Evolutionary conservation across 306 rosid species (phyloP).

Genomic region (Betula pendula): DNA sequence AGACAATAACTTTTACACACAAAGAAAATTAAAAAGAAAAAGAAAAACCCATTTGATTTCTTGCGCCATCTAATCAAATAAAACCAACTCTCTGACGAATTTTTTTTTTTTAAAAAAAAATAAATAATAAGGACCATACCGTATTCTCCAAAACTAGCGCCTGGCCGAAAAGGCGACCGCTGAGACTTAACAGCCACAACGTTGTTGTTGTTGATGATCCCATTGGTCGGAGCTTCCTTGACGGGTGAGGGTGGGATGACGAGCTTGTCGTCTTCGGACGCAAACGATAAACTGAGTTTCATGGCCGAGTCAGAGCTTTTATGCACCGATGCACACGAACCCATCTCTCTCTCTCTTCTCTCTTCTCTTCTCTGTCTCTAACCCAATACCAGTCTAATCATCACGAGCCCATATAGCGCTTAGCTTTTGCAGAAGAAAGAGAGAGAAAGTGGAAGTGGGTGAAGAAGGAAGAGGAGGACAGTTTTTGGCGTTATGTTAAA

Average conservation of each 20-base stretch:
- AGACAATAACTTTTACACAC: background rate
- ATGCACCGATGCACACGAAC: constrained; percentile 62
- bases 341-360: constrained; percentile 45
- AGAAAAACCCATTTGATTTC: constrained; percentile 14
- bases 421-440: constrained; percentile 31
- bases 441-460: constrained; percentile 23
- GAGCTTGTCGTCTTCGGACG: constrained; percentile 51
- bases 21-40: background rate
- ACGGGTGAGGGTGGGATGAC: constrained; percentile 66
- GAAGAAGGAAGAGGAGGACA: constrained; percentile 13
- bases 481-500: background rate
- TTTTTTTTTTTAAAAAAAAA: background rate
- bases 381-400: constrained; percentile 38
- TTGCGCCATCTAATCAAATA: constrained; percentile 11
- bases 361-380: background rate
- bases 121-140: constrained; percentile 34
- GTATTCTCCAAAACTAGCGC: constrained; percentile 33
- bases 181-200: constrained; percentile 44
- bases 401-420: constrained; percentile 23
- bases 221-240: constrained; percentile 45
- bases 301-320: constrained; percentile 52
- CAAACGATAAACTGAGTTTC: constrained; percentile 53
- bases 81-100: background rate
- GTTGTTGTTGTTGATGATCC: constrained; percentile 9
- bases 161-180: constrained; percentile 53